Base-by-base conservation (phyloP, 177 flowering plant species). In the Vitis hybrid region DNA sequence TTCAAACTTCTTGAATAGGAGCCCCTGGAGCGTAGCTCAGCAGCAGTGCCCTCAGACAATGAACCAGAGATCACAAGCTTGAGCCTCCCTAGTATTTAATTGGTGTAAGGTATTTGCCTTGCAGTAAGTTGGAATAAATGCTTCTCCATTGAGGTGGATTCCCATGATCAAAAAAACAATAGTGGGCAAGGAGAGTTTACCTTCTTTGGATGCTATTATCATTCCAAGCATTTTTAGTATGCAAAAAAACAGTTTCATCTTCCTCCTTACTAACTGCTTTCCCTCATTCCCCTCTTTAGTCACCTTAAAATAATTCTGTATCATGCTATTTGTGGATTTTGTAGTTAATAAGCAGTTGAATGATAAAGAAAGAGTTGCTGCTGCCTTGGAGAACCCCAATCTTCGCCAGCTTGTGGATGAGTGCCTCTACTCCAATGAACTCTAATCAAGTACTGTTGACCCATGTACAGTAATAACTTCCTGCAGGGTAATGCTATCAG, bases 371-470 rank as follows among this genome's bases (percentile, higher is more conserved):
- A 83, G 98, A 79, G 87, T 93, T 58, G 98, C 91, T 21, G 97
- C 98, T 11, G 98, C 98, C 11, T 58, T 93, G 82, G 98, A 93
- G 87, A 93, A 93, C 74, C 97, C 96, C 49, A 90, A 88, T 72
- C 93, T 93, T 75, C 93, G 97, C 67, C 97, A 93, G 76, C 94
- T 93, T 23, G 94, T 93, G 62, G 98, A 93, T 65, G 98, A 91
- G 80, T 93, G 98, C 77, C 87, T 91, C 63, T 87, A 81, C 64
- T 88, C 92, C 65, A 88, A 75, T 76, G 96, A 91, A 70, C 88
- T 93, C 18, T 89, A 78, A 81, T 34, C 68, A 60, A 67, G 49
- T 12, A n/a, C n/a, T 11, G 17, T 51, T 23, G 62, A 13, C 30
- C 30, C 14, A 13, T 60, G 62, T 60, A 7, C 1, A 26, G 30